A percentile compares a stretch with the other conserved stretches of the same genome.
These are phyloP conservation scores for Catharanthus roseus DNA, from an alignment of 257 asterid species.

Conservation along the genomic window DNA sequence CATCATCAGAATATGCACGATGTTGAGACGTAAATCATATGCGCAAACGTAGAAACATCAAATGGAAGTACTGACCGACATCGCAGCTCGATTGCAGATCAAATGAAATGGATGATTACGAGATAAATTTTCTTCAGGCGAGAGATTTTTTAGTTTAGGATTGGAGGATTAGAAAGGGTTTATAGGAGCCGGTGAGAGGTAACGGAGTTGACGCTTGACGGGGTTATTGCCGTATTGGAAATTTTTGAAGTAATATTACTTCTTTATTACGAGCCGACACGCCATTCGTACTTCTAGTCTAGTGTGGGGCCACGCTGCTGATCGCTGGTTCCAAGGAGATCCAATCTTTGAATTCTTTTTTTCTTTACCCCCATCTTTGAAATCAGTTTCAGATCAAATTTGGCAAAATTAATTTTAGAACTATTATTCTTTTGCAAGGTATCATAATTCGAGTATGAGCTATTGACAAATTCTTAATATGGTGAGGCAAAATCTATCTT, in stretches of 20 bases:
- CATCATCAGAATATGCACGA: neutral
- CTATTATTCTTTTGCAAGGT: no score
- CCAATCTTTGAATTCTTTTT: neutral
- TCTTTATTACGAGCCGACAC: slow-evolving; percentile 27
- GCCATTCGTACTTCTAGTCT: slow-evolving; percentile 16
- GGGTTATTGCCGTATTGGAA: slow-evolving; percentile 5
- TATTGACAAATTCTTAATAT: no score
- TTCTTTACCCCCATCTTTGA: no score
- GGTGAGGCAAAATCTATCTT: no score
- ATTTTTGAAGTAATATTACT: neutral
- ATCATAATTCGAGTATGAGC: no score
- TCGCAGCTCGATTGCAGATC: slow-evolving; percentile 17
- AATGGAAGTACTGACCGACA: slow-evolving; percentile 47
- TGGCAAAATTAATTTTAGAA: no score
- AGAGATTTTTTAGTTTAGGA: neutral
- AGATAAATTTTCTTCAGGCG: neutral
- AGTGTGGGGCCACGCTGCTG: slow-evolving; percentile 5
- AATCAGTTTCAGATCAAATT: no score
- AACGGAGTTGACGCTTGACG: slow-evolving; percentile 34
- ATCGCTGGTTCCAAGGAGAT: neutral
- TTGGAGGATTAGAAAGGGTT: slow-evolving; percentile 21
- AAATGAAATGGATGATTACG: neutral
- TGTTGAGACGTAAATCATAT: neutral
- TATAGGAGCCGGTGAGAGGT: slow-evolving; percentile 25
- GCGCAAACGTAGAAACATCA: neutral